Percentiles rank a stretch among this genome's conserved stretches.
Conservation (phyloP, 129 eudicot species). For the Pseudognaphalium luteoalbum region DNA sequence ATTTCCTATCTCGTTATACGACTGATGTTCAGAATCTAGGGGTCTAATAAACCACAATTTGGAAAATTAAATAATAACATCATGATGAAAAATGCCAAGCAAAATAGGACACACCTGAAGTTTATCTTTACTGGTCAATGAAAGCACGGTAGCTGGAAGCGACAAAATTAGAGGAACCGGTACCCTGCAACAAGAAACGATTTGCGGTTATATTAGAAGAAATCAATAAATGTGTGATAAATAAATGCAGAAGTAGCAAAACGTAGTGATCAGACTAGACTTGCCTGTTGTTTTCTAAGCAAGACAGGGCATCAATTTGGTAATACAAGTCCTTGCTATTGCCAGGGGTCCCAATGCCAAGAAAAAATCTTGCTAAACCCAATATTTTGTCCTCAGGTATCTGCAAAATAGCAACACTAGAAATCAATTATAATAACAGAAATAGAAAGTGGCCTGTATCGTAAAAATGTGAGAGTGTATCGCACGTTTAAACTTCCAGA, state of each 20-base stretch:
- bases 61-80: background rate
- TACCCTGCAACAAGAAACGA: constrained; percentile 51
- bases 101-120: constrained; percentile 56
- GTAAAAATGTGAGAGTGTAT: background rate
- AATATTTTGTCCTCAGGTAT: constrained; percentile 77
- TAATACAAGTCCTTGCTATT: constrained; percentile 75
- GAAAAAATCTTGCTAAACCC: constrained; percentile 94
- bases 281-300: constrained; percentile 78
- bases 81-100: background rate
- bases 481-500: constrained; percentile 65
- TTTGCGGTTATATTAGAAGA: constrained; percentile 3
- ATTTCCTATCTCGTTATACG: constrained; percentile 4
- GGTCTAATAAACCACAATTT: background rate
- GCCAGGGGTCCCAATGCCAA: constrained; percentile 81
- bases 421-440: constrained; percentile 4
- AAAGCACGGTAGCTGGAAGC: constrained; percentile 81
- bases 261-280: constrained; percentile 19
- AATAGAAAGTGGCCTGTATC: constrained; percentile 10
- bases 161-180: constrained; percentile 77
- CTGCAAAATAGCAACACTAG: constrained; percentile 43
- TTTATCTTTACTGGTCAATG: constrained; percentile 64
- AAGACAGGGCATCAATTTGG: constrained; percentile 74
- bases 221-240: background rate
- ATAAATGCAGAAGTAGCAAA: background rate
- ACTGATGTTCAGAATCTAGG: background rate